A percentile compares a stretch with the other conserved stretches of the same genome.
These are phyloP conservation scores for Terfezia claveryi DNA, from an alignment of 495 filamentous ascomycete species.

Conservation along the genomic window DNA sequence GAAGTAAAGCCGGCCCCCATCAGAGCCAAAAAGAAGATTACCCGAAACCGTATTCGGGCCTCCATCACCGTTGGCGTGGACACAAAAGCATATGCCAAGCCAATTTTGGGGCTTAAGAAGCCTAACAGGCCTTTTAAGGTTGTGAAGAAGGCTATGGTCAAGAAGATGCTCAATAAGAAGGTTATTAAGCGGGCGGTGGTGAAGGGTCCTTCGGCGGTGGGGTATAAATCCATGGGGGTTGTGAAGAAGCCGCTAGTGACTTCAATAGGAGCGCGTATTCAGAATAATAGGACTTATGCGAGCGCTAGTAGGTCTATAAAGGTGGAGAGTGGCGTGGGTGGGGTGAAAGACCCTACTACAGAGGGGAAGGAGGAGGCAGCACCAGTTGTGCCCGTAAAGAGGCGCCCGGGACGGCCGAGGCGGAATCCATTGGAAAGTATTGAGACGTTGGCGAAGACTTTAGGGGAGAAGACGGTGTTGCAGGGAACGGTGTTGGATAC, in stretches of 20 bases:
- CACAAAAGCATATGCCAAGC: neutral
- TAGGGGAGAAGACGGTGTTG: neutral
- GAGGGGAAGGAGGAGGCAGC: neutral
- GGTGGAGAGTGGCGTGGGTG: neutral
- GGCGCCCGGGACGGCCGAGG: neutral
- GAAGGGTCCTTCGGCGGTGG: neutral
- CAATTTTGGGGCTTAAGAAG: slow-evolving; percentile 24
- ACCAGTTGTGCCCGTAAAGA: neutral
- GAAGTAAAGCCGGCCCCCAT: slow-evolving; percentile 30
- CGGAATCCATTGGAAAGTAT: neutral
- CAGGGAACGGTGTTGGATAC: neutral
- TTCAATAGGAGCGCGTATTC: neutral
- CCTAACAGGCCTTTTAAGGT: slow-evolving; percentile 15
- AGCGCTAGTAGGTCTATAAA: neutral
- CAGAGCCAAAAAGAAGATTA: slow-evolving; percentile 29
- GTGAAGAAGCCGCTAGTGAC: neutral
- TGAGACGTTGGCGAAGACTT: neutral
- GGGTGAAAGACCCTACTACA: neutral
- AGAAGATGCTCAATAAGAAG: slow-evolving; percentile 9
- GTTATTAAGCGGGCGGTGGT: slow-evolving; percentile 1
- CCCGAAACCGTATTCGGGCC: slow-evolving; percentile 24
- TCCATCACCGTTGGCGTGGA: neutral
- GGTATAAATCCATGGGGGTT: neutral
- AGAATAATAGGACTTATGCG: neutral
- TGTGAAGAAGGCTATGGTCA: slow-evolving; percentile 7